phyloP scores from a whole-genome alignment of 2,329 filamentous ascomycete species.

The Pseudocercospora eumusae region DNA sequence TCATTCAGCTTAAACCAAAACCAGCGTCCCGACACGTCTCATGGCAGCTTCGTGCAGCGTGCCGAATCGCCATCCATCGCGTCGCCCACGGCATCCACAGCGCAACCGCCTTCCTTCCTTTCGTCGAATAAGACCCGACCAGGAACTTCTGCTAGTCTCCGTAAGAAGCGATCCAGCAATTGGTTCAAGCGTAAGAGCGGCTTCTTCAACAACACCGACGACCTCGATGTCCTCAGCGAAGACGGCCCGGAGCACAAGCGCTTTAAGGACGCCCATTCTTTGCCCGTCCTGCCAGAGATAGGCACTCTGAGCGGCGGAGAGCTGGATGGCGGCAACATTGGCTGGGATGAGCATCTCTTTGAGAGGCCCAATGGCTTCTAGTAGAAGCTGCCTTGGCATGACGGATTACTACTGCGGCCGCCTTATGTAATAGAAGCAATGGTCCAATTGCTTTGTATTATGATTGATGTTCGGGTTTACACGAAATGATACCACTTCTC shows the following conservation, averaged over 20 bases:
- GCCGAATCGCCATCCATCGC: conserved; percentile 30
- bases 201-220: conserved; percentile 35
- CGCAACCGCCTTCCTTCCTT: conserved; percentile 19
- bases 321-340: conserved; percentile 33
- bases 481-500: conserved; percentile 11
- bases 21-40: conserved; percentile 26
- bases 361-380: conserved; percentile 19
- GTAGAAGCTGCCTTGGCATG: not conserved
- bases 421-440: not conserved
- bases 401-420: not conserved
- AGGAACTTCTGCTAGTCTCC: conserved; percentile 20
- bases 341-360: conserved; percentile 38
- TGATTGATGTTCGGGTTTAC: conserved; percentile 1
- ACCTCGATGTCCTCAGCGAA: conserved; percentile 34
- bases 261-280: conserved; percentile 25
- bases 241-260: conserved; percentile 34
- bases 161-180: conserved; percentile 37
- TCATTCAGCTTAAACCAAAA: conserved; percentile 30
- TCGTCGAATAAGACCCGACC: conserved; percentile 17
- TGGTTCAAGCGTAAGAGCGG: conserved; percentile 43
- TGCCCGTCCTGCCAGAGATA: conserved; percentile 37
- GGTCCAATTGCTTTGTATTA: conserved; percentile 3
- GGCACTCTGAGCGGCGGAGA: conserved; percentile 30
- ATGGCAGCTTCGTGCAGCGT: conserved; percentile 19
- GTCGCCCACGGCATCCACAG: conserved; percentile 28